phyloP scores from a whole-genome alignment of 2,329 filamentous ascomycete species.

The Penicillium palitans region DNA sequence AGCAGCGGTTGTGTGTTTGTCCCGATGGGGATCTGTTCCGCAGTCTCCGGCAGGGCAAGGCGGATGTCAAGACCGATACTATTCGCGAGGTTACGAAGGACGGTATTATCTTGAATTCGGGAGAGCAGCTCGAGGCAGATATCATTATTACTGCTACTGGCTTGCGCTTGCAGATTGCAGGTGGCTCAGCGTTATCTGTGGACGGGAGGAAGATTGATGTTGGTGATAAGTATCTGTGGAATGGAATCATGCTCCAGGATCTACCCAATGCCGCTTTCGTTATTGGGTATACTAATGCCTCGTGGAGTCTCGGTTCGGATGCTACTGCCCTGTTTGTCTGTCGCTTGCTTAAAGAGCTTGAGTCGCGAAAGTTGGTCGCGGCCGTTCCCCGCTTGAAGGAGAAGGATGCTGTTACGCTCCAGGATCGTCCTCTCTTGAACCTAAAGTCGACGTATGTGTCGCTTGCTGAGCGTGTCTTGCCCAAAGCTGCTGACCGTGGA shows the following conservation, averaged over 20 bases:
- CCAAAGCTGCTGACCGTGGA: slow-evolving; percentile 41
- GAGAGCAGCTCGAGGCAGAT: slow-evolving; percentile 43
- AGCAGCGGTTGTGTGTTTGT: slow-evolving; percentile 74
- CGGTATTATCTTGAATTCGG: slow-evolving; percentile 51
- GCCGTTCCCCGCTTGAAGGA: slow-evolving; percentile 32
- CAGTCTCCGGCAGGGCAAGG: slow-evolving; percentile 52
- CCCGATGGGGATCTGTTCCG: slow-evolving; percentile 62
- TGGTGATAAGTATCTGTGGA: slow-evolving; percentile 44
- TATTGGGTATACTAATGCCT: slow-evolving; percentile 47
- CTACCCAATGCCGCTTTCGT: slow-evolving; percentile 45
- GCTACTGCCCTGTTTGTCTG: slow-evolving; percentile 43
- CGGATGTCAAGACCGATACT: slow-evolving; percentile 56
- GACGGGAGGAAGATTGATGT: slow-evolving; percentile 39
- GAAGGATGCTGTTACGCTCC: slow-evolving; percentile 19
- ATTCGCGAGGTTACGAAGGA: slow-evolving; percentile 54
- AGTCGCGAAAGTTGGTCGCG: slow-evolving; percentile 26
- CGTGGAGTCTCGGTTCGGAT: slow-evolving; percentile 49
- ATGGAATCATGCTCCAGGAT: slow-evolving; percentile 48
- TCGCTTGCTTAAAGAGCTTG: slow-evolving; percentile 38
- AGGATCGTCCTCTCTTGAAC: slow-evolving; percentile 36
- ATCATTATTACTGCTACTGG: slow-evolving; percentile 49
- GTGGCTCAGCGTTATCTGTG: slow-evolving; percentile 38
- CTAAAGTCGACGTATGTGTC: slow-evolving; percentile 45
- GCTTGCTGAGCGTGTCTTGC: slow-evolving; percentile 35
- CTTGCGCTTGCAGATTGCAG: slow-evolving; percentile 43